A percentile compares a stretch with the other conserved stretches of the same genome.
These are phyloP conservation scores for Solanum hybrid DNA, from an alignment of 305 asterid species.

Conservation along the genomic window DNA sequence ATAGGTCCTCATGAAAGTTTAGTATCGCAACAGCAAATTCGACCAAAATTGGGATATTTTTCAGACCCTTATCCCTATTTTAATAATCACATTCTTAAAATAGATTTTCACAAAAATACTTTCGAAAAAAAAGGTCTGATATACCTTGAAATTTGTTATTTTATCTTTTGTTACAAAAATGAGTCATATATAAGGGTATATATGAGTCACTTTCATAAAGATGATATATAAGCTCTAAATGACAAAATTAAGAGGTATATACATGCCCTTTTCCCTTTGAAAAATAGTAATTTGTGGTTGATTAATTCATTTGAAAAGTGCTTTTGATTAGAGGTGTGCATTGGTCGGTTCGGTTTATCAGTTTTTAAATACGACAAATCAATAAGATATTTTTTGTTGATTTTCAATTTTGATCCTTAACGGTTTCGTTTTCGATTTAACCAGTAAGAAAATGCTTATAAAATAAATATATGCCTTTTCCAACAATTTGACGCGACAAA, in stretches of 20 bases:
- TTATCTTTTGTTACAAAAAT: too few relatives aligned
- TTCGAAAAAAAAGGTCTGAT: neutral
- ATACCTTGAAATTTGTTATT: neutral
- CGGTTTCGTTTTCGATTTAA: neutral
- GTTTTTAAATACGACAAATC: neutral
- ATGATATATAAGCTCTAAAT: too few relatives aligned
- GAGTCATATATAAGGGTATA: too few relatives aligned
- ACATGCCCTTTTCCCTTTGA: neutral
- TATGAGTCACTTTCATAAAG: too few relatives aligned
- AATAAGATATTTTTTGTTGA: neutral
- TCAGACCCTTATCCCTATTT: too few relatives aligned
- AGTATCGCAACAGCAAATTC: too few relatives aligned
- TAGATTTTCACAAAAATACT: too few relatives aligned
- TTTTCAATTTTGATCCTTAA: neutral
- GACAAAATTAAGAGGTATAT: neutral
- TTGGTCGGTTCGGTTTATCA: neutral
- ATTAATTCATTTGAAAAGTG: too few relatives aligned
- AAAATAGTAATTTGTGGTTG: neutral
- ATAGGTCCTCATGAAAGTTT: too few relatives aligned
- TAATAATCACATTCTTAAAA: neutral
- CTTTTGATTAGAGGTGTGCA: neutral
- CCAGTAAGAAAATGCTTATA: neutral
- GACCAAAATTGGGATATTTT: too few relatives aligned
- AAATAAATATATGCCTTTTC: neutral
- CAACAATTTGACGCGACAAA: too few relatives aligned